These are phyloP conservation scores for Cytospora mali DNA, from an alignment of 2,329 filamentous ascomycete genomes.

Conservation along the genomic window DNA sequence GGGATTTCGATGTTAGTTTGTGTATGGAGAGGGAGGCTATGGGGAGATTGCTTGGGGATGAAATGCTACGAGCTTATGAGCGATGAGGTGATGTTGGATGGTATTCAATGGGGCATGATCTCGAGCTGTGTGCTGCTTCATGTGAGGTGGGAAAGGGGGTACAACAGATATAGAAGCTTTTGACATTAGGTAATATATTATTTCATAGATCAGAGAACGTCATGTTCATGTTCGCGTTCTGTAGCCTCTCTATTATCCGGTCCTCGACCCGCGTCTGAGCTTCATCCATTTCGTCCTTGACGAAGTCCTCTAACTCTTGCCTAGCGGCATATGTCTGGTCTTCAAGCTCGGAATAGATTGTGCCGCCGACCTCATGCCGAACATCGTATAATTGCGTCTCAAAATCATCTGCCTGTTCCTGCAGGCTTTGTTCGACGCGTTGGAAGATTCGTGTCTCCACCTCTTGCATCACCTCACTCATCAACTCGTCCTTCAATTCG, in stretches of 20 bases:
- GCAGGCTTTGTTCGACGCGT: slow-evolving; percentile 12
- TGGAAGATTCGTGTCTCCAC: slow-evolving; percentile 6
- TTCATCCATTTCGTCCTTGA: slow-evolving; percentile 14
- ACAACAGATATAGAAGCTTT: neutral
- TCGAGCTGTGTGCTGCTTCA: too few species aligned
- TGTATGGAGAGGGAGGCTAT: slow-evolving; percentile 38
- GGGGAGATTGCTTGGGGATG: slow-evolving; percentile 35
- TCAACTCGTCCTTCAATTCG: slow-evolving; percentile 6
- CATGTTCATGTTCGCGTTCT: slow-evolving; percentile 14
- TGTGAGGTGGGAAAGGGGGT: too few species aligned
- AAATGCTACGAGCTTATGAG: slow-evolving; percentile 13
- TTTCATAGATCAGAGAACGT: slow-evolving; percentile 10
- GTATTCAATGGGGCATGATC: neutral
- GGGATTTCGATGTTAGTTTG: slow-evolving; percentile 40
- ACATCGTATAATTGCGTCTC: slow-evolving; percentile 13
- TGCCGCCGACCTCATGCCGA: slow-evolving; percentile 5
- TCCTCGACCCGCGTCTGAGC: slow-evolving; percentile 17
- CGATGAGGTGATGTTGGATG: neutral
- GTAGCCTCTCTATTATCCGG: slow-evolving; percentile 14
- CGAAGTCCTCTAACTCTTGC: slow-evolving; percentile 14
- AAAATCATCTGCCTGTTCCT: slow-evolving; percentile 12
- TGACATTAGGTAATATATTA: neutral
- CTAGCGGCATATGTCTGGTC: slow-evolving; percentile 13
- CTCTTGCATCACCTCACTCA: slow-evolving; percentile 2
- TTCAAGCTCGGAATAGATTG: slow-evolving; percentile 14